Conservation (phyloP, 768 basidiomycete species). For the Pleurotus tuber-regium region DNA sequence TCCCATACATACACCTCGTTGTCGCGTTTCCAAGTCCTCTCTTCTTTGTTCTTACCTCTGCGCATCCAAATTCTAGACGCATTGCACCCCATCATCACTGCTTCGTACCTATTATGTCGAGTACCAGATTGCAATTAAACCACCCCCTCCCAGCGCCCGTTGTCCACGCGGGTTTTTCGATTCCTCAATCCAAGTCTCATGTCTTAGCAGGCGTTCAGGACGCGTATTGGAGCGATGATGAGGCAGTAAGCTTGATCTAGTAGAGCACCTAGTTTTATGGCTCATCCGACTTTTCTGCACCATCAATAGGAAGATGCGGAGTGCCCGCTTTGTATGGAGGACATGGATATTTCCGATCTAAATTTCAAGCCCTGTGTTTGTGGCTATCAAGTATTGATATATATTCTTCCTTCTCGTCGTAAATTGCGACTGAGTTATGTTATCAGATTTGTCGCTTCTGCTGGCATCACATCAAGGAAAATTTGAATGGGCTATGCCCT, state of each 20-base stretch:
- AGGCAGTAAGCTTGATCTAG: constrained; percentile 52
- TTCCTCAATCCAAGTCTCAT: constrained; percentile 80
- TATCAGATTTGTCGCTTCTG: constrained; percentile 96
- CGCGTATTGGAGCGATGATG: constrained; percentile 97
- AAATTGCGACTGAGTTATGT: constrained; percentile 13
- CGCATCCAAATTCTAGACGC: too few species aligned
- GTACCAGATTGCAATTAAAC: constrained; percentile 56
- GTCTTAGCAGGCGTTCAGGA: constrained; percentile 89
- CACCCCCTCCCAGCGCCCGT: constrained; percentile 73
- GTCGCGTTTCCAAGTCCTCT: constrained; percentile 12
- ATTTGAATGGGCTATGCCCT: constrained; percentile 94
- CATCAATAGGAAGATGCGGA: constrained; percentile 90
- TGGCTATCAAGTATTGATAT: constrained; percentile 85
- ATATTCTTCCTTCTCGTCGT: constrained; percentile 6
- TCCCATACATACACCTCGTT: constrained; percentile 14
- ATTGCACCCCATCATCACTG: not conserved
- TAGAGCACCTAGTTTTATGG: constrained; percentile 13
- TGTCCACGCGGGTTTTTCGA: constrained; percentile 65
- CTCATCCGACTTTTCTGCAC: constrained; percentile 16
- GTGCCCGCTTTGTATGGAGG: constrained; percentile 96
- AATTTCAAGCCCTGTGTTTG: constrained; percentile 99
- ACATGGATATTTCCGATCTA: constrained; percentile 98
- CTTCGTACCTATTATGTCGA: constrained; percentile 35
- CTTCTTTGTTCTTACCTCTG: constrained; percentile 2
- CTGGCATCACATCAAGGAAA: constrained; percentile 97